Conservation (phyloP, 306 rosid genomes). For the Datisca glomerata region DNA sequence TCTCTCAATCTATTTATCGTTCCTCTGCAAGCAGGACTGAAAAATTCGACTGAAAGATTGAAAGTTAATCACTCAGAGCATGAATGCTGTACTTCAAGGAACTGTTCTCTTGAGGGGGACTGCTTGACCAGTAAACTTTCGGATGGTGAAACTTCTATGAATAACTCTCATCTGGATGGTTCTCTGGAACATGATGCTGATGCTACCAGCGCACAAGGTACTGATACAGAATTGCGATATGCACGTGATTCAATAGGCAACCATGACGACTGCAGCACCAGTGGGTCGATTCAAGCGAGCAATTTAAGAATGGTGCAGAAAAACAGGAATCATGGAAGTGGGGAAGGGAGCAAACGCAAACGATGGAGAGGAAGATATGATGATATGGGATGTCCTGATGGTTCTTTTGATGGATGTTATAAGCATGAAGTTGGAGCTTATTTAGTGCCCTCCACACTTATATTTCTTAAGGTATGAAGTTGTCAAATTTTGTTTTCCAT, state of each 20-base stretch:
- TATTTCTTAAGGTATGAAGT: constrained; percentile 58
- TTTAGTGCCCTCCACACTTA: no score
- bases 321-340: constrained; percentile 42
- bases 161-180: constrained; percentile 34
- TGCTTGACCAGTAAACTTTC: constrained; percentile 54
- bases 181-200: constrained; percentile 82
- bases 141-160: constrained; percentile 72
- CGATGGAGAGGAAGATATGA: constrained; percentile 92
- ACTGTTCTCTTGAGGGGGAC: constrained; percentile 51
- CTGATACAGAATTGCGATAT: constrained; percentile 62
- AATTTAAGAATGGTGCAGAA: constrained; percentile 41
- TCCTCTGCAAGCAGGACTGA: constrained; percentile 34
- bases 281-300: constrained; percentile 57
- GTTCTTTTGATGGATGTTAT: constrained; percentile 34
- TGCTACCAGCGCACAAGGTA: constrained; percentile 46
- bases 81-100: constrained; percentile 47
- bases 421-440: constrained; percentile 50
- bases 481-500: constrained; percentile 8
- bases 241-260: constrained; percentile 40
- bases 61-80: constrained; percentile 43
- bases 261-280: constrained; percentile 92
- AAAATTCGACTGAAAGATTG: constrained; percentile 29
- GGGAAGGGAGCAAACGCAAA: constrained; percentile 85
- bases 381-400: constrained; percentile 32
- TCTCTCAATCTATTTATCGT: constrained; percentile 12